Conservation (phyloP, 495 filamentous ascomycete genomes). For the Talaromyces ruber region DNA sequence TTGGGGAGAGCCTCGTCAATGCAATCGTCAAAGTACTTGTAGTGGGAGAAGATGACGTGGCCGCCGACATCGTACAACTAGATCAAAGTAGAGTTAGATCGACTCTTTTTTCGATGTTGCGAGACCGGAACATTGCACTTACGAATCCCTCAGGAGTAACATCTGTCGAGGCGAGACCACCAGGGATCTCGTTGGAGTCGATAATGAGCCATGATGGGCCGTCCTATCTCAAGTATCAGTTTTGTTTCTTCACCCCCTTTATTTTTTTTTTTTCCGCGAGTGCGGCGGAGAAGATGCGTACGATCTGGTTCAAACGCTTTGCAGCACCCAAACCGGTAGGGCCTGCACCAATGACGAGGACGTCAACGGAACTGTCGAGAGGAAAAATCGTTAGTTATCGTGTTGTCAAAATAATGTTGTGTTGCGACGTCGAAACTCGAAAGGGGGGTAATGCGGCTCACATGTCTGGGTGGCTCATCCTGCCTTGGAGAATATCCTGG, state of each 20-base stretch:
- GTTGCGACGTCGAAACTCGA: not conserved
- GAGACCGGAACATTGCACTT: slow-evolving; percentile 35
- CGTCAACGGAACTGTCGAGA: slow-evolving; percentile 70
- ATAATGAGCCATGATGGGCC: slow-evolving; percentile 93
- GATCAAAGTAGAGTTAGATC: slow-evolving; percentile 9
- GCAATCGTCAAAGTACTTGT: slow-evolving; percentile 99
- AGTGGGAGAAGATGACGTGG: slow-evolving; percentile 99
- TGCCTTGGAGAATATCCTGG: slow-evolving; percentile 51
- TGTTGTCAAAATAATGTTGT: not conserved
- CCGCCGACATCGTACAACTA: slow-evolving; percentile 98
- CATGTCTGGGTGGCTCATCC: slow-evolving; percentile 49
- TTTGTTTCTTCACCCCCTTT: not conserved
- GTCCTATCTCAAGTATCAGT: slow-evolving; percentile 44
- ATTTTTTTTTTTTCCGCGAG: slow-evolving; percentile 5
- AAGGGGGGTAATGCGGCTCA: slow-evolving; percentile 18
- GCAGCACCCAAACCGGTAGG: slow-evolving; percentile 95
- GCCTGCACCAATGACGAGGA: slow-evolving; percentile 96
- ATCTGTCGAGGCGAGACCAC: slow-evolving; percentile 95
- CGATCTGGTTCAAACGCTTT: slow-evolving; percentile 94
- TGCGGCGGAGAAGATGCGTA: slow-evolving; percentile 37
- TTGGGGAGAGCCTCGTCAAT: slow-evolving; percentile 93
- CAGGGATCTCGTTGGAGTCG: slow-evolving; percentile 86
- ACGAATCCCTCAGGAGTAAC: slow-evolving; percentile 96
- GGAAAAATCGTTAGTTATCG: slow-evolving; percentile 15
- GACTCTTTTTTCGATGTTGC: not conserved